phyloP scores from a whole-genome alignment of 192 early-diverging fungal species.

The Geranomyces variabilis region DNA sequence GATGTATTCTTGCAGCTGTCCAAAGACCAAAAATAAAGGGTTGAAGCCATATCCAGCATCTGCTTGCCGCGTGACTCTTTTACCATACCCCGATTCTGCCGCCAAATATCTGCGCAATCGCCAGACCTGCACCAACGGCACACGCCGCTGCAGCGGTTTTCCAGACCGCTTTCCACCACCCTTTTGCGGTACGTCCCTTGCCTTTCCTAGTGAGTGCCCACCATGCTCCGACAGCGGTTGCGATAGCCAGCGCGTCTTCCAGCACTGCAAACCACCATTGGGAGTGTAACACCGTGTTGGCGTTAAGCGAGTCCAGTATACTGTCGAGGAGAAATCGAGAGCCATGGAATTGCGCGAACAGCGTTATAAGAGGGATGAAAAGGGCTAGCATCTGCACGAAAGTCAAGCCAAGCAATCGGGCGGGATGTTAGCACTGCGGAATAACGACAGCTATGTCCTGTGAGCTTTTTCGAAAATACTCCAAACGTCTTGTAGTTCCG shows the following conservation, averaged over 20 bases:
- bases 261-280: background rate
- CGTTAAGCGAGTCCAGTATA: background rate
- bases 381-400: background rate
- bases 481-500: conserved; percentile 2
- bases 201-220: background rate
- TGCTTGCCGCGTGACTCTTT: too few relatives aligned
- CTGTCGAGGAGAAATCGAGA: conserved; percentile 1
- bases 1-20: conserved; percentile 4
- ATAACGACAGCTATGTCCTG: too few relatives aligned
- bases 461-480: too few relatives aligned
- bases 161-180: background rate
- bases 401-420: too few relatives aligned
- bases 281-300: background rate
- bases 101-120: background rate
- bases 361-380: background rate
- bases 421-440: too few relatives aligned
- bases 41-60: too few relatives aligned
- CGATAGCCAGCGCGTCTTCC: background rate
- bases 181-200: background rate
- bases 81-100: background rate
- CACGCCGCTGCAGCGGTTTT: background rate
- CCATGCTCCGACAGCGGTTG: background rate
- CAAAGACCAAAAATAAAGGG: too few relatives aligned
- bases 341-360: background rate
- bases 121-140: background rate